phyloP scores from a whole-genome alignment of 345 rosid genomes.

The Diplotaxis tenuifolia region DNA sequence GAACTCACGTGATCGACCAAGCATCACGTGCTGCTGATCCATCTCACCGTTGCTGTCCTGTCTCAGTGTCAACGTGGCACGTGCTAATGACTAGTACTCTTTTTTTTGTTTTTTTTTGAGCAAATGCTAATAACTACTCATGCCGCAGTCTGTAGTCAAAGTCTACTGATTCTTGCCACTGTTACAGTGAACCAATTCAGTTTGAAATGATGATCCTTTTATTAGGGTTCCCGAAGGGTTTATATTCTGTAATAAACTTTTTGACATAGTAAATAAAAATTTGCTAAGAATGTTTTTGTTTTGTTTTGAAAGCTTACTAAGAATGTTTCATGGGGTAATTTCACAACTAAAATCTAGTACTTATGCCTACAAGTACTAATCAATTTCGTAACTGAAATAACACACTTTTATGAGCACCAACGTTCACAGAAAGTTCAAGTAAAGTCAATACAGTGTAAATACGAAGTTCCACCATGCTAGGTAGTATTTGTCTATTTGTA shows the following conservation, averaged over 20 bases:
- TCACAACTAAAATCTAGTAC: not conserved
- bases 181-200: not conserved
- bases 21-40: conserved; percentile 33
- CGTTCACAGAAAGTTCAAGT: not conserved
- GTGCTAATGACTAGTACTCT: not conserved
- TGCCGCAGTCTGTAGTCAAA: conserved; percentile 8
- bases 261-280: no score
- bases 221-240: not conserved
- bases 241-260: no score
- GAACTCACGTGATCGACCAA: conserved; percentile 32
- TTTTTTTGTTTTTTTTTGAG: no score
- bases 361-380: no score
- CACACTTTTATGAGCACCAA: not conserved
- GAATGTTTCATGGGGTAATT: no score
- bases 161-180: not conserved
- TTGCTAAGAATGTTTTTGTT: no score
- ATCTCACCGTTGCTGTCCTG: conserved; percentile 17
- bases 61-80: conserved; percentile 19
- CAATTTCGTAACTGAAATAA: not conserved
- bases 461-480: not conserved
- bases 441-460: not conserved
- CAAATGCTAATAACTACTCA: not conserved
- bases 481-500: not conserved
- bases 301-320: no score
- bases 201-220: not conserved